Base-by-base conservation (phyloP, 192 early-diverging fungal species). In the Backusella parvicylindrica region DNA sequence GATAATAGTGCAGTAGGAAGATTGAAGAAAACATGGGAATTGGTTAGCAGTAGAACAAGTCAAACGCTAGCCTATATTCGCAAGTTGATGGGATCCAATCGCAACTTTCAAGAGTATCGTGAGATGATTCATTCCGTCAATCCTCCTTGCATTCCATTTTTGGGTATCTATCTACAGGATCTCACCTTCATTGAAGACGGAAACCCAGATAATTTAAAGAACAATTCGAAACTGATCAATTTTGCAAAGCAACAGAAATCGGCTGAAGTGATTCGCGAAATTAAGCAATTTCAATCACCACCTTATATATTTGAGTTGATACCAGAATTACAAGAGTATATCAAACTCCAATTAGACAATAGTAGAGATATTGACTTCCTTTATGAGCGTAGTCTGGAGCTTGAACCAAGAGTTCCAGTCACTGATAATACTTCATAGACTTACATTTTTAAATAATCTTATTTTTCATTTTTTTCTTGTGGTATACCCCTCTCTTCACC, bases 201-300 rank as follows among this genome's bases (percentile, higher is more conserved):
- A 32, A 95, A 92, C 77, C 85, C 89, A 33, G 89, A 94, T 69
- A 74, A 76, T 90, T 73, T 97, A 12, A 82, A 86, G 56, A 86
- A 81, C 74, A 68, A 82, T 18, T 79, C 85, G 2, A 86, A 84
- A 15, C 84, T 97, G 36, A 96, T 98, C 85, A 98, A 98, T 79
- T 98, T 98, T 87, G 89, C 87, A 69, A 98, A 98, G 84, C 89
- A 92, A 40, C 90, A 89, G 80, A 94, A 92, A 75, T 93, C 92
- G 6, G 95, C 95, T 3, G 92, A 95, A 72, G 93, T 96, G 23
- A 92, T 98, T 82, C 91, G 91, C 23, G 95, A 97, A 68, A 91
- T 96, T 71, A 94, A 97, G 81, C 93, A 95, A 81, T 98, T 93
- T 83, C 95, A 97, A 84, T 90, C 91, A 15, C 89, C 88, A 8